Base-by-base conservation (phyloP, 495 filamentous ascomycete genomes). In the Bathelium albidoporum region DNA sequence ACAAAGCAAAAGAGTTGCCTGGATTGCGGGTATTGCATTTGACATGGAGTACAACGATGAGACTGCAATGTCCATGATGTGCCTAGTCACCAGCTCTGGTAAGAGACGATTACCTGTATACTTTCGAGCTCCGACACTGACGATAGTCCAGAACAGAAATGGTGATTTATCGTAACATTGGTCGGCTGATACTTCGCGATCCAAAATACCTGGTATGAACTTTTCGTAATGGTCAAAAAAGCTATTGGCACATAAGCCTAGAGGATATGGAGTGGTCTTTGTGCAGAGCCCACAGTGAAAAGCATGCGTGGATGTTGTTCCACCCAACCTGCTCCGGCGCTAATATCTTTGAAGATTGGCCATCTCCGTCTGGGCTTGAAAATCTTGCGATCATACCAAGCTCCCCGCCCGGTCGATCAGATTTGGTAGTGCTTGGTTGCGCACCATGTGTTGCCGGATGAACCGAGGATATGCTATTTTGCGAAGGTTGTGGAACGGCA, bases 41-140 rank as follows among this genome's bases (percentile, higher is more conserved):
- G 49, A 55, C 49, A 55, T 55, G 26, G 49, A 55, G 49, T 55
- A 55, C 49, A 55, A 29, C 7, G 49, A 55, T 9, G 7, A 55
- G 22, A 55, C 49, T 2, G 49, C 49, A 24, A 55, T 9, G 2
- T 55, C 49, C 49, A 55, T 55, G 4, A 55, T 29, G 16, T 55
- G 24, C 29, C 24, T 55, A 16, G 49, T 55, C 49, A 55, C 49
- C 11, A 55, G 22, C 49, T 55, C 49, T 55, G 29, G 24, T 20
- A 55, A 55, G 49, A 55, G 4, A 9, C 22, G 49, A 29, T 55
- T 24, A 11, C 29, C 49, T 7, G 49, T 7, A 55, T 55, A 55
- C 24, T 55, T 55, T 29, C 49, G 49, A 26, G 49, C 49, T 20
- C 49, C 49, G 2, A 55, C 49, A 16, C 49, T 55, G 5, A 55